Evolutionary conservation across 257 asterid genomes (phyloP).

Genomic region (Verbascum thapsus): DNA sequence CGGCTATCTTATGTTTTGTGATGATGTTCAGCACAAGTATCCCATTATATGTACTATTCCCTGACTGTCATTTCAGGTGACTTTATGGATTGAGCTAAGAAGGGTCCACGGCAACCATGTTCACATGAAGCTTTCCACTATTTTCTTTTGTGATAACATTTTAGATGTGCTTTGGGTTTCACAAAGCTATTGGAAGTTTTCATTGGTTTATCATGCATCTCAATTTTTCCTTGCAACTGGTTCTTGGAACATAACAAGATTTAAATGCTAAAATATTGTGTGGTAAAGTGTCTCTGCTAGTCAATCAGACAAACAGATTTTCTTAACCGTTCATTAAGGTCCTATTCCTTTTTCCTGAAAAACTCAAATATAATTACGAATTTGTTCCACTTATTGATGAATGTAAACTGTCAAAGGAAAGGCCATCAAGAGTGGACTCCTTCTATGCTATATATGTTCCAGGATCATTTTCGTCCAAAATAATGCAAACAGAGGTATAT

Average conservation of each 20-base stretch:
- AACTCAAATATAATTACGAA: background rate
- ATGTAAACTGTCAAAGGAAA: slow-evolving; percentile 25
- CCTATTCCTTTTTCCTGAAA: background rate
- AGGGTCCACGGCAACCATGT: slow-evolving; percentile 8
- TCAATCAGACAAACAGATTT: background rate
- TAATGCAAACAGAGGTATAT: slow-evolving; percentile 48
- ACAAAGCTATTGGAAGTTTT: slow-evolving; percentile 8
- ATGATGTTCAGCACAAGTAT: background rate
- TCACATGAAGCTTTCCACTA: slow-evolving; percentile 12
- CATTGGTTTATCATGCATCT: slow-evolving; percentile 17
- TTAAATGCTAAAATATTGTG: slow-evolving; percentile 5
- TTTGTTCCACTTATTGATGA: background rate
- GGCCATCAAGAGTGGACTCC: slow-evolving; percentile 20
- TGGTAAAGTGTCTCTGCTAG: background rate
- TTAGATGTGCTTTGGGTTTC: slow-evolving; percentile 20
- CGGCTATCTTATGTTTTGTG: slow-evolving; percentile 5
- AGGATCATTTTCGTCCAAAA: slow-evolving; percentile 40
- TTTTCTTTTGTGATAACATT: slow-evolving; percentile 7
- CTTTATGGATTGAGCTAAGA: slow-evolving; percentile 8
- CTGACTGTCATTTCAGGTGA: slow-evolving; percentile 4
- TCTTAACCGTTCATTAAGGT: background rate
- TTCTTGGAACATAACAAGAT: slow-evolving; percentile 14
- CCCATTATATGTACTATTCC: background rate
- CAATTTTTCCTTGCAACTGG: background rate
- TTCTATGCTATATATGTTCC: slow-evolving; percentile 33